Conservation (phyloP, 305 asterid species). For the Fraxinus baroniana region DNA sequence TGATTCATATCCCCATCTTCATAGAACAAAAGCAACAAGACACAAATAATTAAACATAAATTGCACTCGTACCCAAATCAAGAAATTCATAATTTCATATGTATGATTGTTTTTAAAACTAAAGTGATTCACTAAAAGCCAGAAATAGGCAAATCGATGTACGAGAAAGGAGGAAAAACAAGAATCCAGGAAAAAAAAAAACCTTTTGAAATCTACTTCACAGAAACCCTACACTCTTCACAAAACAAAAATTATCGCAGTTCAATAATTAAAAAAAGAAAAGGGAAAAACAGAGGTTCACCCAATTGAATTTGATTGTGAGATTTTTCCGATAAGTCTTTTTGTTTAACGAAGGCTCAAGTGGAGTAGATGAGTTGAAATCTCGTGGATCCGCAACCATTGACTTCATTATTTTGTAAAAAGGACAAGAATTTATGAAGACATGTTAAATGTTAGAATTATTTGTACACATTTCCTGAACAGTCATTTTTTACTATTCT, state of each 20-base stretch:
- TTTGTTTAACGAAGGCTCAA: neutral
- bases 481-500: too few species aligned
- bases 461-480: too few species aligned
- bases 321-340: neutral
- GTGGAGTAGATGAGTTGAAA: conserved; percentile 7
- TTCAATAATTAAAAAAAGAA: neutral
- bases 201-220: too few species aligned
- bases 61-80: conserved; percentile 7
- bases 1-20: neutral
- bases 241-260: neutral
- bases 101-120: neutral
- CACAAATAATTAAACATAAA: neutral
- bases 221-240: too few species aligned
- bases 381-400: neutral
- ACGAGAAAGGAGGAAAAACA: neutral
- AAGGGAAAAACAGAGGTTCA: neutral
- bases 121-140: neutral
- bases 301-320: conserved; percentile 17
- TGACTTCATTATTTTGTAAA: too few species aligned
- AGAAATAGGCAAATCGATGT: conserved; percentile 13
- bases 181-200: neutral
- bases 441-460: too few species aligned
- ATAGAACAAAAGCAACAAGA: neutral
- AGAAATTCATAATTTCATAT: neutral
- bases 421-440: too few species aligned